Evolutionary conservation across 2,329 filamentous ascomycete genomes (phyloP).

Genomic region (Colletotrichum orbiculare): DNA sequence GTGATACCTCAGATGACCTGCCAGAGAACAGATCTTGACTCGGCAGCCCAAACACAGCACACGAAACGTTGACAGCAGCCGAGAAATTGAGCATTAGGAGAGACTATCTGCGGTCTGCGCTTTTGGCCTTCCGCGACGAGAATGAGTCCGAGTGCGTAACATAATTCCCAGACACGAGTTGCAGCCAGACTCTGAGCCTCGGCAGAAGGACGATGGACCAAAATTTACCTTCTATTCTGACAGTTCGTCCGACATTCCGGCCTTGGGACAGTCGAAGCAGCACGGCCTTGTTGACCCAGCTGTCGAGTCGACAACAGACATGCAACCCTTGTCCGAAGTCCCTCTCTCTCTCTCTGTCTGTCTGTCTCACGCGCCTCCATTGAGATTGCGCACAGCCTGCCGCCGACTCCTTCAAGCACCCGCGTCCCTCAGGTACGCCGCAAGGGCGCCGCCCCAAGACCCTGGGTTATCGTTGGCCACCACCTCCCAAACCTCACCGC

Average conservation of each 20-base stretch:
- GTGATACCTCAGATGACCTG: not conserved
- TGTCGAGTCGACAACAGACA: slow-evolving; percentile 15
- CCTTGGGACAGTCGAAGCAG: not conserved
- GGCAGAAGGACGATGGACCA: slow-evolving; percentile 13
- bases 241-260: slow-evolving; percentile 30
- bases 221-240: slow-evolving; percentile 18
- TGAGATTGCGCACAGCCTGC: slow-evolving; percentile 6
- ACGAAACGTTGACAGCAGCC: slow-evolving; percentile 8
- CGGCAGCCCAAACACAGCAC: not conserved
- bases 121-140: slow-evolving; percentile 23
- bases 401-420: slow-evolving; percentile 17
- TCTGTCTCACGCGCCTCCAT: not conserved
- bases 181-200: slow-evolving; percentile 15
- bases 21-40: slow-evolving; percentile 9
- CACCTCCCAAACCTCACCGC: slow-evolving; percentile 32
- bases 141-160: slow-evolving; percentile 34
- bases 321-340: slow-evolving; percentile 26
- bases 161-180: slow-evolving; percentile 2
- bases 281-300: slow-evolving; percentile 3
- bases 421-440: slow-evolving; percentile 43
- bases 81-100: slow-evolving; percentile 11
- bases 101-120: not conserved
- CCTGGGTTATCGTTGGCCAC: slow-evolving; percentile 41
- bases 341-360: not conserved
- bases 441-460: slow-evolving; percentile 44